Conservation (phyloP, 768 basidiomycete species). For the Rhodosporidiobolus sp. region DNA sequence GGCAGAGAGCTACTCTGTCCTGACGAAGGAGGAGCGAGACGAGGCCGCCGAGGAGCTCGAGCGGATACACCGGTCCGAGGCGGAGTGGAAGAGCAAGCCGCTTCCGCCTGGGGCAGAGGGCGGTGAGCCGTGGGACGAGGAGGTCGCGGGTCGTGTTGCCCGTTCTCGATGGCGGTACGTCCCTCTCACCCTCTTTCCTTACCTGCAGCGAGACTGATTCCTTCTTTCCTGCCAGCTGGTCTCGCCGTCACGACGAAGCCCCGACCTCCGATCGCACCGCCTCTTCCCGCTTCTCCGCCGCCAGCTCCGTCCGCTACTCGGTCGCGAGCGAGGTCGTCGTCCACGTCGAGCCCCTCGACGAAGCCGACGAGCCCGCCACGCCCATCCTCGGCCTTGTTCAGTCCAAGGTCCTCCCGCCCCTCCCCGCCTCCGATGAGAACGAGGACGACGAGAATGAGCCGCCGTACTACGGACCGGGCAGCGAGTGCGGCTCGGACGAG, state of each 20-base stretch:
- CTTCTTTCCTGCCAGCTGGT: not conserved
- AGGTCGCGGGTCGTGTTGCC: not conserved
- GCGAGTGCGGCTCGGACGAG: not conserved
- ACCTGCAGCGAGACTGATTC: no score
- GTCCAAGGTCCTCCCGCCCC: not conserved
- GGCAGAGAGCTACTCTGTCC: slow-evolving; percentile 1
- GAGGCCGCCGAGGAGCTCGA: not conserved
- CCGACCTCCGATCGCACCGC: not conserved
- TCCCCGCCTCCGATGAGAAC: not conserved
- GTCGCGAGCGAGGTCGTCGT: slow-evolving; percentile 1
- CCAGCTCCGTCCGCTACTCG: not conserved
- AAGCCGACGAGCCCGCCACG: not conserved
- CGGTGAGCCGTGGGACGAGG: slow-evolving; percentile 2
- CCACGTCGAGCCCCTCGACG: not conserved
- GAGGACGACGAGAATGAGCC: not conserved
- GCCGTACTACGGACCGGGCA: not conserved
- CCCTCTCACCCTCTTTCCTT: not conserved
- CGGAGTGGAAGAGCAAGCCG: not conserved
- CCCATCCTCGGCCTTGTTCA: not conserved
- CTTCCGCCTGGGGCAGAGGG: not conserved
- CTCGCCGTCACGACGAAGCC: not conserved
- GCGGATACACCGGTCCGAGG: not conserved
- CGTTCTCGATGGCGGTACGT: slow-evolving; percentile 4
- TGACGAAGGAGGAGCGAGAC: not conserved
- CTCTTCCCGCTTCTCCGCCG: not conserved